Base-by-base conservation (phyloP, 2,329 filamentous ascomycete genomes). In the Fusarium sp. region DNA sequence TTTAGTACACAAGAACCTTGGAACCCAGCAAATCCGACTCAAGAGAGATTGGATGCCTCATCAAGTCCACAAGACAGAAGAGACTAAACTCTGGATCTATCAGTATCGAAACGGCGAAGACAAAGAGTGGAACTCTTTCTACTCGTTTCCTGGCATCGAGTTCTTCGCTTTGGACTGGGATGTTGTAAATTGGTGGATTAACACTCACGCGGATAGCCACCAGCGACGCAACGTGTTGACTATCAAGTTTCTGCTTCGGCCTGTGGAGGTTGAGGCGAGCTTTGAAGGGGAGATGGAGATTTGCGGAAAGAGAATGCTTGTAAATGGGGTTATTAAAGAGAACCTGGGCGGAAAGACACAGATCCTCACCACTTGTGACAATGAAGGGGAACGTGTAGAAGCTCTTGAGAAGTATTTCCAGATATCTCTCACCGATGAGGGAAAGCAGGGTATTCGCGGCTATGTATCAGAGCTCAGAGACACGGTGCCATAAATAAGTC, bases 111-210 rank as follows among this genome's bases (percentile, higher is more conserved):
- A 88, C 66, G 77, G 80, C 9, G 46, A 77, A 0, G 81, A 85
- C 2, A 81, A 78, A 48, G 82, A 83, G 5, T 94, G 91, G 89
- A 84, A 87, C 35, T 82, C 88, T 0, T 87, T 86, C 44, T 93
- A 93, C 78, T 89, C 86, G 64, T 94, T 94, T 76, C 85, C 86
- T 1, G 89, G 92, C 60, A 82, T 86, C 15, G 91, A 93, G 78
- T 93, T 92, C 77, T 67, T 58, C 18, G 58, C 70, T 11, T 51
- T 70, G 10, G 74, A 93, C 79, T 92, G 89, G 78, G 84, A 83
- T 29, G 83, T 90, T 14, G 86, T 92, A 82, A 92, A 88, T 78
- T 88, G 83, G 71, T 86, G 78, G 54, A 88, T 87, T 5, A 88
- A 86, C 66, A 83, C 83, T 44, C 81, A 80, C 60, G 79, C 82